A percentile compares a stretch with the other conserved stretches of the same genome.
Conservation (phyloP, 2,329 filamentous ascomycete genomes). For the Orbilia ellipsospora region DNA sequence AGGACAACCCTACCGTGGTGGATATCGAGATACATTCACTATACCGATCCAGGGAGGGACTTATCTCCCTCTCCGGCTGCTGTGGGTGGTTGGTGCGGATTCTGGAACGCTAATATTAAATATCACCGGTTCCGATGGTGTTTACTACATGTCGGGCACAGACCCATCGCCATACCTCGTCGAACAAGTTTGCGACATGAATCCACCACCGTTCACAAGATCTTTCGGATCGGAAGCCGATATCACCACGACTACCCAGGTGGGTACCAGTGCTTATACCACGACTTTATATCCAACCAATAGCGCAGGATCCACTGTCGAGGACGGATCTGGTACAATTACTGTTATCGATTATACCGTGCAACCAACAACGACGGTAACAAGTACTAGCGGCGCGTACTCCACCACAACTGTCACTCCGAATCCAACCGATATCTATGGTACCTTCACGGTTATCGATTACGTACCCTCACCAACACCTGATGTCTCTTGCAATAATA, state of each 20-base stretch:
- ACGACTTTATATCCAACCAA: not conserved
- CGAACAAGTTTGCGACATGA: not conserved
- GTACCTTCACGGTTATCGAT: not conserved
- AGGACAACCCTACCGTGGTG: not conserved
- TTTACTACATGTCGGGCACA: not conserved
- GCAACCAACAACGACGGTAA: conserved; percentile 1
- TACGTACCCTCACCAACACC: conserved; percentile 5
- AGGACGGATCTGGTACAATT: not conserved
- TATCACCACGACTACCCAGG: not conserved
- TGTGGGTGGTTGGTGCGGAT: not conserved
- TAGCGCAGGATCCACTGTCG: not conserved
- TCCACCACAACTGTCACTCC: not conserved
- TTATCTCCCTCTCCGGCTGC: not conserved
- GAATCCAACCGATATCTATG: not conserved
- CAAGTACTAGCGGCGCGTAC: not conserved
- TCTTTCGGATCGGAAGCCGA: not conserved
- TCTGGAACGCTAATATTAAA: not conserved
- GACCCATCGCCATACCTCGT: not conserved
- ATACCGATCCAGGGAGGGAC: not conserved
- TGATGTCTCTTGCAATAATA: conserved; percentile 12
- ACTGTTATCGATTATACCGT: not conserved
- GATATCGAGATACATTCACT: not conserved
- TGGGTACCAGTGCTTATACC: not conserved
- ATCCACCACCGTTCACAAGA: not conserved
- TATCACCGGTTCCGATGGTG: not conserved